Evolutionary conservation across 306 rosid genomes (phyloP).

Genomic region (Prunus mongolica): DNA sequence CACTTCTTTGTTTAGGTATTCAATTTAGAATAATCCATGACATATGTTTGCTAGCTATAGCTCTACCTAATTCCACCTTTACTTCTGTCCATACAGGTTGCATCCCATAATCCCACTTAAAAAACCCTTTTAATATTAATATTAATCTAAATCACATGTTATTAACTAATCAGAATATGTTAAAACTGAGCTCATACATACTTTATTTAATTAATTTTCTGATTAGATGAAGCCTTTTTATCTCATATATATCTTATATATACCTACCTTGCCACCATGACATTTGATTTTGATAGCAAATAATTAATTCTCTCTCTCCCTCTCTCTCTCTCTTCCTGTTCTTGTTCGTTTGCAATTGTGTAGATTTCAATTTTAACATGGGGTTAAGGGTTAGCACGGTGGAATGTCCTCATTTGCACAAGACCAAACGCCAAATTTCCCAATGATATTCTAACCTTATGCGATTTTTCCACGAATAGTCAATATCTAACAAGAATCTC

Average conservation of each 20-base stretch:
- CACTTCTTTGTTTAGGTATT: slow-evolving; percentile 31
- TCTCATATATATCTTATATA: neutral
- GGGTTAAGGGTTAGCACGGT: neutral
- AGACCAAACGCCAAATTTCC: slow-evolving; percentile 24
- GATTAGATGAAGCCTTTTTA: no score
- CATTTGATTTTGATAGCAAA: slow-evolving; percentile 12
- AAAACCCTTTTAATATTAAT: neutral
- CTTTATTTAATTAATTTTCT: neutral
- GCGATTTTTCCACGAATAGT: slow-evolving; percentile 49
- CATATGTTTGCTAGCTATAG: slow-evolving; percentile 4
- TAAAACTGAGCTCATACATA: no score
- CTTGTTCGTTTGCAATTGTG: neutral
- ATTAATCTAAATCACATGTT: neutral
- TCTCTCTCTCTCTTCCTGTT: neutral
- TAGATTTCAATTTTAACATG: no score
- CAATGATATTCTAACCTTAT: slow-evolving; percentile 8
- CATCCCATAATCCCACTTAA: slow-evolving; percentile 14
- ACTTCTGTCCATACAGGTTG: slow-evolving; percentile 27
- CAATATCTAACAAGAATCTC: slow-evolving; percentile 57
- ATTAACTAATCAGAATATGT: neutral
- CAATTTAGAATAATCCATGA: slow-evolving; percentile 29
- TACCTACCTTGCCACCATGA: neutral
- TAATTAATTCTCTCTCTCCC: slow-evolving; percentile 2
- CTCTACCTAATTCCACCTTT: slow-evolving; percentile 46
- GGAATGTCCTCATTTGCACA: slow-evolving; percentile 17